phyloP scores from a whole-genome alignment of 225 moss, liverwort and hornwort genomes.

The Ulota crispa region DNA sequence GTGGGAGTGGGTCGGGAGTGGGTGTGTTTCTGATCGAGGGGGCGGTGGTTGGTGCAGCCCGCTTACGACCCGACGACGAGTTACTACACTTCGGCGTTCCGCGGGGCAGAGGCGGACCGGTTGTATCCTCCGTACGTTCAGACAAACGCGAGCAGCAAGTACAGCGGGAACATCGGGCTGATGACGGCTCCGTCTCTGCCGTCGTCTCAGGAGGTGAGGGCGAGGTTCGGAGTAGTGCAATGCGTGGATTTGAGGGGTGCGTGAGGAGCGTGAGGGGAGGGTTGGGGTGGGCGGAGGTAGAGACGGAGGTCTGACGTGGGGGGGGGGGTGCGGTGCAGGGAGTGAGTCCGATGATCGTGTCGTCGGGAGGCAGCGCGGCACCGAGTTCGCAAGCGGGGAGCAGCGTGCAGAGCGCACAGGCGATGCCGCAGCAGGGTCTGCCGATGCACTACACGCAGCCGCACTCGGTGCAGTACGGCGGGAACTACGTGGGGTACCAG shows the following conservation, averaged over 20 bases:
- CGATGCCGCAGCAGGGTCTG: conserved; percentile 72
- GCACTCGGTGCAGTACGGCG: conserved; percentile 68
- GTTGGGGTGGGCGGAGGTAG: background rate
- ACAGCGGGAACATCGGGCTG: conserved; percentile 75
- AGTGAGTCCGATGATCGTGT: conserved; percentile 52
- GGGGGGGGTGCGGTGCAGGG: conserved; percentile 17
- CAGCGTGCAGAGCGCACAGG: conserved; percentile 62
- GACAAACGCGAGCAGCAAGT: conserved; percentile 79
- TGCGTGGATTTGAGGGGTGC: no score
- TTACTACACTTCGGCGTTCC: conserved; percentile 82
- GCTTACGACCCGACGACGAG: conserved; percentile 58
- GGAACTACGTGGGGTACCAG: conserved; percentile 77
- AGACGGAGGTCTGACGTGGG: background rate
- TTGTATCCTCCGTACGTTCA: conserved; percentile 78
- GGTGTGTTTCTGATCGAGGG: conserved; percentile 20
- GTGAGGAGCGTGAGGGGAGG: no score
- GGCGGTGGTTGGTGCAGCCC: conserved; percentile 18
- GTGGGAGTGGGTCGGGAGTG: background rate
- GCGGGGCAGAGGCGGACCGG: conserved; percentile 69
- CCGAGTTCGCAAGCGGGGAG: conserved; percentile 71
- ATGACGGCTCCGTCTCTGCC: conserved; percentile 67
- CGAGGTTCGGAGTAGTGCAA: background rate
- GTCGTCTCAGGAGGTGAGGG: conserved; percentile 81
- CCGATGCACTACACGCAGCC: conserved; percentile 91
- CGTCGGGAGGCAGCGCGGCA: conserved; percentile 47